phyloP scores from a whole-genome alignment of 2,329 filamentous ascomycete genomes.

The Epichloe gansuensis region DNA sequence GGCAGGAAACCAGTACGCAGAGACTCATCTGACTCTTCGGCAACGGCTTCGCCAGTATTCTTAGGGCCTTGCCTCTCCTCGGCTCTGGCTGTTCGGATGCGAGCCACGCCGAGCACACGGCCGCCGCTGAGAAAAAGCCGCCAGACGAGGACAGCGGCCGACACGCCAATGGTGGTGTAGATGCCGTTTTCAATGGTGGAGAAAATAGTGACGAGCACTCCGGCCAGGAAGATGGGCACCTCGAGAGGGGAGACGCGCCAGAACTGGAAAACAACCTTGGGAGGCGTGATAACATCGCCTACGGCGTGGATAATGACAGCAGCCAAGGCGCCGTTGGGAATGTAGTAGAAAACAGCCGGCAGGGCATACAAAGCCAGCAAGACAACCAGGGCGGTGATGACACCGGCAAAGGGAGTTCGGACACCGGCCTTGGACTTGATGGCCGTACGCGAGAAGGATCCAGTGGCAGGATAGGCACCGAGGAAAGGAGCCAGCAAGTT shows the following conservation, averaged over 20 bases:
- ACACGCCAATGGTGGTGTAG: conserved; percentile 64
- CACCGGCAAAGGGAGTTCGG: conserved; percentile 71
- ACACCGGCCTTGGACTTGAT: conserved; percentile 94
- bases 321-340: conserved; percentile 61
- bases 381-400: conserved; percentile 72
- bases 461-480: conserved; percentile 73
- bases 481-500: conserved; percentile 69
- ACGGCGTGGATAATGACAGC: conserved; percentile 88
- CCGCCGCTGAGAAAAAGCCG: conserved; percentile 67
- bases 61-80: conserved; percentile 19
- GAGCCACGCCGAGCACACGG: conserved; percentile 65
- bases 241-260: conserved; percentile 77
- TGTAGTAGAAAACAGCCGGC: conserved; percentile 77
- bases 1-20: conserved; percentile 32
- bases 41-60: conserved; percentile 14
- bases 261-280: conserved; percentile 74
- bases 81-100: conserved; percentile 70
- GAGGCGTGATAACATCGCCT: conserved; percentile 71
- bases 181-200: conserved; percentile 73
- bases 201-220: conserved; percentile 74
- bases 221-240: conserved; percentile 72
- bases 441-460: conserved; percentile 80
- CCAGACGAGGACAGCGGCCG: conserved; percentile 60
- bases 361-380: conserved; percentile 75
- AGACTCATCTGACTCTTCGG: conserved; percentile 33